Percentiles rank a stretch among this genome's conserved stretches.
Evolutionary conservation across 164 flowering plant genomes (phyloP).

Genomic region (Taxillus chinensis): DNA sequence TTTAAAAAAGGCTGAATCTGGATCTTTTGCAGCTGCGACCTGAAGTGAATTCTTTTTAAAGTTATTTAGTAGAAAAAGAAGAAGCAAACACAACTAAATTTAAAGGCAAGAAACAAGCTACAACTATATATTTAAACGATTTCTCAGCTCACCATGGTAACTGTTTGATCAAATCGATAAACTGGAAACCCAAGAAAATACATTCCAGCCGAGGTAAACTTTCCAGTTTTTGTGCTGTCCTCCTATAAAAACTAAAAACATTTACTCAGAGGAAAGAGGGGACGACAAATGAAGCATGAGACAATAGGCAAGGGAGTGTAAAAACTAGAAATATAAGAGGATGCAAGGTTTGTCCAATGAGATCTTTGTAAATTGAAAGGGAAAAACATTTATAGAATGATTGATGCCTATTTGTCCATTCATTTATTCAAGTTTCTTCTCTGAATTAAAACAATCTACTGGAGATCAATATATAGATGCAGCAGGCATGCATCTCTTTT

Average conservation of each 20-base stretch:
- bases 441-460: too few species aligned
- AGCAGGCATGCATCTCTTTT: background rate
- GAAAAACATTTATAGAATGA: too few species aligned
- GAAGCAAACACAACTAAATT: background rate
- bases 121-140: background rate
- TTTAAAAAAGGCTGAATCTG: constrained; percentile 85
- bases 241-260: constrained; percentile 42
- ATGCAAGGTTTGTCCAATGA: too few species aligned
- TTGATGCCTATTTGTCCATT: too few species aligned
- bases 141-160: constrained; percentile 42
- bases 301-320: too few species aligned
- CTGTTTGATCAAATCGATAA: constrained; percentile 71
- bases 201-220: constrained; percentile 92
- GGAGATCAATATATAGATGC: background rate
- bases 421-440: too few species aligned
- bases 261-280: background rate
- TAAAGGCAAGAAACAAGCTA: background rate
- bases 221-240: constrained; percentile 80
- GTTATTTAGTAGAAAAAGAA: background rate
- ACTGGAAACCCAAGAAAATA: constrained; percentile 93
- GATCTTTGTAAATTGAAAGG: too few species aligned
- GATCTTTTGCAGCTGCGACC: constrained; percentile 82
- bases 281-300: background rate
- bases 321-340: too few species aligned
- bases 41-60: constrained; percentile 15